Percentiles rank a stretch among this genome's conserved stretches.
Evolutionary conservation across 202 grass and related monocot genomes (phyloP).

Genomic region (Alloteropsis angusta): DNA sequence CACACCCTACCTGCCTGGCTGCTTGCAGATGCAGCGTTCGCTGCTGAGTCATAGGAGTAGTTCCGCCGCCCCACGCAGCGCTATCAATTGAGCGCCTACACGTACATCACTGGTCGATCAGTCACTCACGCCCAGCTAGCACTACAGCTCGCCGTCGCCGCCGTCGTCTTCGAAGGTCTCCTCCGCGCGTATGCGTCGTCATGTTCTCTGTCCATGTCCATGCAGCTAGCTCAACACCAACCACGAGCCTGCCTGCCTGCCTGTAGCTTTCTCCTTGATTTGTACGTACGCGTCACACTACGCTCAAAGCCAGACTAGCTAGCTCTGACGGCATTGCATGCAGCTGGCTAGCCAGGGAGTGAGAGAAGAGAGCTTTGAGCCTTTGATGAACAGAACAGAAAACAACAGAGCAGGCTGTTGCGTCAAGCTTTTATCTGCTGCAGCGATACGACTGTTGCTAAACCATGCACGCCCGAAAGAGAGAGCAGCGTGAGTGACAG

Average conservation of each 20-base stretch:
- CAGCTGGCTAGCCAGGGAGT: neutral
- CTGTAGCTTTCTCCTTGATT: neutral
- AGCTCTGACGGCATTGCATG: neutral
- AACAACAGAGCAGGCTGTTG: neutral
- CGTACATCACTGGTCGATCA: neutral
- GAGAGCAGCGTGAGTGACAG: conserved; percentile 4
- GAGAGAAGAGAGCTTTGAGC: too few relatives aligned
- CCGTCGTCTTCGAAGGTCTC: neutral
- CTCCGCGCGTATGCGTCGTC: too few relatives aligned
- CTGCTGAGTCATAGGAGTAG: neutral
- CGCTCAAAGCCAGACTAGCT: neutral
- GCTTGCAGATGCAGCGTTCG: neutral
- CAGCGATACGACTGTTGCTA: conserved; percentile 10
- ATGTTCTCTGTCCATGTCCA: neutral
- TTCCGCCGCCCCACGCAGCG: conserved; percentile 22
- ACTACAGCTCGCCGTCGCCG: too few relatives aligned
- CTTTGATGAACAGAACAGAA: too few relatives aligned
- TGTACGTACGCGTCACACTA: neutral
- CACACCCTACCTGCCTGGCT: too few relatives aligned
- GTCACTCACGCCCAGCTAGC: neutral
- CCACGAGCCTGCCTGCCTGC: neutral
- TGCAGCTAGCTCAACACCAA: neutral
- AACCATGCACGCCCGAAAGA: conserved; percentile 17
- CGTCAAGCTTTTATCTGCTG: conserved; percentile 13
- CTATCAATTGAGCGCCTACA: neutral